These are phyloP conservation scores for Cyberlindnera saturnus DNA, from an alignment of 805 yeast genomes.

Conservation along the genomic window DNA sequence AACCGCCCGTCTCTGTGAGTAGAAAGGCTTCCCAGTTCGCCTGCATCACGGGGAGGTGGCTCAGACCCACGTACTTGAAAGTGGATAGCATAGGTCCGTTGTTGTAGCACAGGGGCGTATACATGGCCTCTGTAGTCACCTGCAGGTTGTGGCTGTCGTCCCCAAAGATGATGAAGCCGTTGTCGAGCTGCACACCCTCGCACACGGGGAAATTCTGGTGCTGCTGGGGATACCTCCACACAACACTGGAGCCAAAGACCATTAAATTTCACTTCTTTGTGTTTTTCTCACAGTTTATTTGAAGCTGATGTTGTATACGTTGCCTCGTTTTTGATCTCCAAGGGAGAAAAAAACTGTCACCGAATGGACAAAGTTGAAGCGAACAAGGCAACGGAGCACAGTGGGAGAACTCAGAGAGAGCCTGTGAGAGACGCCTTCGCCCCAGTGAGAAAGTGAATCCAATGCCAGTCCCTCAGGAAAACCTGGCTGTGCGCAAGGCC, in stretches of 20 bases:
- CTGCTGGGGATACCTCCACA: slow-evolving; percentile 29
- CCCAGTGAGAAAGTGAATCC: no score
- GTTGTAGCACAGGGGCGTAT: slow-evolving; percentile 29
- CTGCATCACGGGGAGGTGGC: slow-evolving; percentile 36
- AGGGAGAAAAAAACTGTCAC: not conserved
- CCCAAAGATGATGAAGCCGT: slow-evolving; percentile 28
- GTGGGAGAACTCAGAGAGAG: no score
- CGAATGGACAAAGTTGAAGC: slow-evolving; percentile 1
- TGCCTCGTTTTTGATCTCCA: not conserved
- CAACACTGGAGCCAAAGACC: slow-evolving; percentile 22
- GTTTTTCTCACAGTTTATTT: not conserved
- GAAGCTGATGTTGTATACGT: no score
- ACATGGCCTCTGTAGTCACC: slow-evolving; percentile 18
- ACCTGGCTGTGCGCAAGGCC: not conserved
- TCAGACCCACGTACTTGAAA: slow-evolving; percentile 22
- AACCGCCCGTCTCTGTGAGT: slow-evolving; percentile 34
- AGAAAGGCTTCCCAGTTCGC: slow-evolving; percentile 45
- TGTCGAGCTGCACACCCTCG: slow-evolving; percentile 20
- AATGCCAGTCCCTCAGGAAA: not conserved
- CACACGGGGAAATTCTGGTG: slow-evolving; percentile 27
- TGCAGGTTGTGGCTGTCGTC: slow-evolving; percentile 9
- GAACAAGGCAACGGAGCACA: no score
- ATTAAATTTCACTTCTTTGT: slow-evolving; percentile 2
- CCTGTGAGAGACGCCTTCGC: no score
- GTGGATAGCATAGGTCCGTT: slow-evolving; percentile 31